phyloP scores from a whole-genome alignment of 2,329 filamentous ascomycete species.

The Lizonia empirigonia region DNA sequence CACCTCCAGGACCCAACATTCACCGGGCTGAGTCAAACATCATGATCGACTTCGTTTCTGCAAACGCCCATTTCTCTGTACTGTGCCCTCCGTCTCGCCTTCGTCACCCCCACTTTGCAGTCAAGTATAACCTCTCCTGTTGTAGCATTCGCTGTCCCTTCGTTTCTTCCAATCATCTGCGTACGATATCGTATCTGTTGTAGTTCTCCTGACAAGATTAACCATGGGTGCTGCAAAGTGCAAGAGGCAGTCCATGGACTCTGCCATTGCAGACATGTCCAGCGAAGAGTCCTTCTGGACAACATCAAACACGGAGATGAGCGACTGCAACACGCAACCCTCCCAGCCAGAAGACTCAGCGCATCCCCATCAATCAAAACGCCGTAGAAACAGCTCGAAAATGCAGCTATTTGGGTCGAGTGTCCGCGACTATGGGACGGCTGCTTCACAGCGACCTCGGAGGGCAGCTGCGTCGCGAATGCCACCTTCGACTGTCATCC shows the following conservation, averaged over 20 bases:
- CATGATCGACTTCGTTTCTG: too few species aligned
- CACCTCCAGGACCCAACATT: neutral
- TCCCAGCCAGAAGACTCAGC: neutral
- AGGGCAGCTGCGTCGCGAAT: neutral
- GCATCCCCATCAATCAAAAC: neutral
- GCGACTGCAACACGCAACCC: too few species aligned
- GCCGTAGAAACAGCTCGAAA: neutral
- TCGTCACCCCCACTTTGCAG: neutral
- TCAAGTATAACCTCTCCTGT: neutral
- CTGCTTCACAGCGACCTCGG: constrained; percentile 8
- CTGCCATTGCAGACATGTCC: constrained; percentile 15
- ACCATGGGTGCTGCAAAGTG: constrained; percentile 6
- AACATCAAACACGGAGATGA: neutral
- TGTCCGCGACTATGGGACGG: constrained; percentile 4
- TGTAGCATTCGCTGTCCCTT: too few species aligned
- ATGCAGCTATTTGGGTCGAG: neutral
- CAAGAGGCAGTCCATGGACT: constrained; percentile 12
- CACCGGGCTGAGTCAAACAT: neutral
- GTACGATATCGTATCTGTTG: too few species aligned
- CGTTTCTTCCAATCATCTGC: too few species aligned
- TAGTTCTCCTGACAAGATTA: neutral
- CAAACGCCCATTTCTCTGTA: too few species aligned
- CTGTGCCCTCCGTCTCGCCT: neutral
- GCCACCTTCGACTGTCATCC: neutral
- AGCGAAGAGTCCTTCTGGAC: neutral